phyloP scores from a whole-genome alignment of 495 filamentous ascomycete genomes.

The Penicillium maclennaniae region DNA sequence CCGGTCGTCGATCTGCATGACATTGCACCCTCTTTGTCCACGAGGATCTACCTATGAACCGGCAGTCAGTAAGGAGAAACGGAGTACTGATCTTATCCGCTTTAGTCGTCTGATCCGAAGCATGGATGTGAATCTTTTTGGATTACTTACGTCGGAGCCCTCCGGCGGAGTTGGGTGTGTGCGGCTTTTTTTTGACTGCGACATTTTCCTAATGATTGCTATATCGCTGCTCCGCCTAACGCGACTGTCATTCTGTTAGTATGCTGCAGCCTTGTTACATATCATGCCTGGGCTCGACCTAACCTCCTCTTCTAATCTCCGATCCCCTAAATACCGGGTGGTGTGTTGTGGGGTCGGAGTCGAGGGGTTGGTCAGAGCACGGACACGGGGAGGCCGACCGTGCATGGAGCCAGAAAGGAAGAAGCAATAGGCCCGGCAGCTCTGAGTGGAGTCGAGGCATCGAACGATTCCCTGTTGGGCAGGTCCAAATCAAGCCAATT shows the following conservation, averaged over 20 bases:
- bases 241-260: not conserved
- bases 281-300: not conserved
- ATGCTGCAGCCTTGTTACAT: slow-evolving; percentile 16
- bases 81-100: slow-evolving; percentile 4
- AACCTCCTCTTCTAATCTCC: slow-evolving; percentile 3
- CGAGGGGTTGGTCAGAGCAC: slow-evolving; percentile 2
- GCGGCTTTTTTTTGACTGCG: not conserved
- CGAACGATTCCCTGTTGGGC: slow-evolving; percentile 8
- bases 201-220: slow-evolving; percentile 3
- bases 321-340: not conserved
- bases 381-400: slow-evolving; percentile 21
- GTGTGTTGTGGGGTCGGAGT: not conserved
- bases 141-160: not conserved
- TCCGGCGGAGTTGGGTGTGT: slow-evolving; percentile 1
- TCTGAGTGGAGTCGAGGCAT: slow-evolving; percentile 2
- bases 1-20: slow-evolving; percentile 32
- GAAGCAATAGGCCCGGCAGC: slow-evolving; percentile 9
- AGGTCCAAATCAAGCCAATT: slow-evolving; percentile 2
- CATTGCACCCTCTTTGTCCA: slow-evolving; percentile 2
- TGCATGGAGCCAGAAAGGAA: slow-evolving; percentile 19
- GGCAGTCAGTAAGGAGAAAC: slow-evolving; percentile 5
- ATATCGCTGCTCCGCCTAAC: not conserved
- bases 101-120: slow-evolving; percentile 20
- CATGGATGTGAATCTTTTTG: slow-evolving; percentile 15
- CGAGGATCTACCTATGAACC: slow-evolving; percentile 9